phyloP scores from a whole-genome alignment of 2,329 filamentous ascomycete species.

The Harringtonia lauricola region DNA sequence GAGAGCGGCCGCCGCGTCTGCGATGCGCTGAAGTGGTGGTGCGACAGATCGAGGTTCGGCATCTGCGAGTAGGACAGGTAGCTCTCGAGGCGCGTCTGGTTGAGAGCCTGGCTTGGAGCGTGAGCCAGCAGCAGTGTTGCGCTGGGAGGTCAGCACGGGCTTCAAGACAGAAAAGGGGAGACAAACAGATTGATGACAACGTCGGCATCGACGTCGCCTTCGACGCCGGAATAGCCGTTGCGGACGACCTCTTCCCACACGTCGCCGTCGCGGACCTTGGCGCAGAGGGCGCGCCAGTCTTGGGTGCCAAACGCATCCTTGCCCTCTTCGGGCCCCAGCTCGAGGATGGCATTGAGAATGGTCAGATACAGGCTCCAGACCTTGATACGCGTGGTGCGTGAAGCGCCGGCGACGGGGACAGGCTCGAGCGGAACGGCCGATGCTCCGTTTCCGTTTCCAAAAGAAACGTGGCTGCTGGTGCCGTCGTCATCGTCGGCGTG shows the following conservation, averaged over 20 bases:
- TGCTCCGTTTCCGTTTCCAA: neutral
- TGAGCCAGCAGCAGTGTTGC: neutral
- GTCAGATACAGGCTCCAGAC: conserved; percentile 97
- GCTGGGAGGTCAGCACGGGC: too few species aligned
- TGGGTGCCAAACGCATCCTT: conserved; percentile 78
- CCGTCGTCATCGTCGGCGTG: conserved; percentile 25
- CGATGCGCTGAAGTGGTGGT: conserved; percentile 44
- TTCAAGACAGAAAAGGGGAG: neutral
- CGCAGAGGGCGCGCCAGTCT: conserved; percentile 72
- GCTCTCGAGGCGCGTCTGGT: conserved; percentile 78
- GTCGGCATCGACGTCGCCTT: conserved; percentile 87
- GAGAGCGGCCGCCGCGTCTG: conserved; percentile 23
- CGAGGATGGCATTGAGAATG: conserved; percentile 80
- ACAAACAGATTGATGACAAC: conserved; percentile 79
- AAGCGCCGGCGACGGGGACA: conserved; percentile 70
- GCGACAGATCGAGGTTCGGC: conserved; percentile 58
- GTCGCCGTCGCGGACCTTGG: conserved; percentile 75
- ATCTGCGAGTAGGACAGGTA: conserved; percentile 71
- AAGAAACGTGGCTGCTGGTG: conserved; percentile 8
- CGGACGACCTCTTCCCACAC: conserved; percentile 92
- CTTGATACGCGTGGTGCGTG: conserved; percentile 76
- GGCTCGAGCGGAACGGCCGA: conserved; percentile 36
- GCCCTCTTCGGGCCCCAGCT: conserved; percentile 81
- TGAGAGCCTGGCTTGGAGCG: conserved; percentile 61
- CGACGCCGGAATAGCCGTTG: conserved; percentile 76